Percentiles rank a stretch among this genome's conserved stretches.
Evolutionary conservation across 139 green algal species (phyloP).

Genomic region (Chlorella sorokiniana): DNA sequence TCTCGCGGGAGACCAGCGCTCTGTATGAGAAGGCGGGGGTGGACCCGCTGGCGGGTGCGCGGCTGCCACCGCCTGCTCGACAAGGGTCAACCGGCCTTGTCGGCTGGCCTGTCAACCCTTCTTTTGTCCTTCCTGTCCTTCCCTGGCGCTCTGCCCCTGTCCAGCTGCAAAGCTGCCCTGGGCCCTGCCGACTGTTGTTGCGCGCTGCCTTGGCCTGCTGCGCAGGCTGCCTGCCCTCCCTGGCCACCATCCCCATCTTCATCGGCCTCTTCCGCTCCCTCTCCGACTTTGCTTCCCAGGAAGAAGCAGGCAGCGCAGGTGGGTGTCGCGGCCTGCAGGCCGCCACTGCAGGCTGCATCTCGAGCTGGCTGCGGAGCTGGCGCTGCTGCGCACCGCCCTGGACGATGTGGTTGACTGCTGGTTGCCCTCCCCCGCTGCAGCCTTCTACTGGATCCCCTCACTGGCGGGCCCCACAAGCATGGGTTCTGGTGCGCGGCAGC

Average conservation of each 20-base stretch:
- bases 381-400: background rate
- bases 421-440: constrained; percentile 44
- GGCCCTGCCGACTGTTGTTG: too few species aligned
- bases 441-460: constrained; percentile 90
- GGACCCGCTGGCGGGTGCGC: constrained; percentile 76
- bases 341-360: background rate
- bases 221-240: constrained; percentile 83
- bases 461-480: constrained; percentile 68
- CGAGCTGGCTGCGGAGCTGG: background rate
- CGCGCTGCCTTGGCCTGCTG: too few species aligned
- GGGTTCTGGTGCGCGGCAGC: constrained; percentile 45
- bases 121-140: too few species aligned
- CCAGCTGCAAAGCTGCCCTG: too few species aligned
- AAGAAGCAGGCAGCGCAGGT: background rate
- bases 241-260: constrained; percentile 94
- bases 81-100: too few species aligned
- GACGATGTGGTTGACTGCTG: too few species aligned
- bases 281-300: constrained; percentile 53
- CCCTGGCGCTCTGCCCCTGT: too few species aligned
- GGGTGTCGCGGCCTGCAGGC: background rate
- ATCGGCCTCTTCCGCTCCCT: constrained; percentile 88
- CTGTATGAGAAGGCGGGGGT: constrained; percentile 90
- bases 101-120: too few species aligned
- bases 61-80: background rate
- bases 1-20: constrained; percentile 77